phyloP scores from a whole-genome alignment of 257 asterid species.

The Fraxinus americana region DNA sequence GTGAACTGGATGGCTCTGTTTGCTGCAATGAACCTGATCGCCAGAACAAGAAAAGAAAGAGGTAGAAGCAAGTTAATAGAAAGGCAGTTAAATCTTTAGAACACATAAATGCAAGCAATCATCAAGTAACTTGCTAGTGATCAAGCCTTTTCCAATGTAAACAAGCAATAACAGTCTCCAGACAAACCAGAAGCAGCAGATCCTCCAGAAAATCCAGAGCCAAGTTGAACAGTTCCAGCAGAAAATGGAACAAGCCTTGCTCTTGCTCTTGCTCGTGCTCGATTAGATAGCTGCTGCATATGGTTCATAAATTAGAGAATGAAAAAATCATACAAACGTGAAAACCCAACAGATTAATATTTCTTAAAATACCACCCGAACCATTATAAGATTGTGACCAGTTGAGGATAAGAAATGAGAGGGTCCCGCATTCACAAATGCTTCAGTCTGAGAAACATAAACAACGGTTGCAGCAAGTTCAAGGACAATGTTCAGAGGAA shows the following conservation, averaged over 20 bases:
- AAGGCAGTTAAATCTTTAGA: background rate
- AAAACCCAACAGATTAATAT: conserved; percentile 6
- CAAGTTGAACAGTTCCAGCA: conserved; percentile 58
- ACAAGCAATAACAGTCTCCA: background rate
- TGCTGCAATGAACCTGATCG: conserved; percentile 66
- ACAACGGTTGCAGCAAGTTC: conserved; percentile 13
- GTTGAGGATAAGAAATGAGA: conserved; percentile 76
- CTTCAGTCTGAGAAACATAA: conserved; percentile 62
- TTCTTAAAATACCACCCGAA: conserved; percentile 58
- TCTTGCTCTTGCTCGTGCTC: conserved; percentile 51
- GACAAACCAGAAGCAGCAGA: conserved; percentile 52
- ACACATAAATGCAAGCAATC: conserved; percentile 1
- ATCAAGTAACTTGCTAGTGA: background rate
- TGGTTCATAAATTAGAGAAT: conserved; percentile 24
- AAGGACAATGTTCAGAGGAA: background rate
- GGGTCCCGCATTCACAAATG: conserved; percentile 92
- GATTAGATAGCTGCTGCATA: conserved; percentile 78
- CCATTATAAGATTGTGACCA: conserved; percentile 93
- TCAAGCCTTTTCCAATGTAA: conserved; percentile 2
- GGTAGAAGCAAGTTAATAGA: background rate
- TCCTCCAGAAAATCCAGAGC: conserved; percentile 55
- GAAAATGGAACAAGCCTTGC: conserved; percentile 59
- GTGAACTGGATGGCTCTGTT: conserved; percentile 62
- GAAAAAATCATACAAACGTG: conserved; percentile 24
- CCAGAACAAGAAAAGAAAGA: conserved; percentile 1